Evolutionary conservation across 2,329 filamentous ascomycete species (phyloP), one percentile per base, ranked within the genome.

Genomic region (Madurella fahalii): DNA sequence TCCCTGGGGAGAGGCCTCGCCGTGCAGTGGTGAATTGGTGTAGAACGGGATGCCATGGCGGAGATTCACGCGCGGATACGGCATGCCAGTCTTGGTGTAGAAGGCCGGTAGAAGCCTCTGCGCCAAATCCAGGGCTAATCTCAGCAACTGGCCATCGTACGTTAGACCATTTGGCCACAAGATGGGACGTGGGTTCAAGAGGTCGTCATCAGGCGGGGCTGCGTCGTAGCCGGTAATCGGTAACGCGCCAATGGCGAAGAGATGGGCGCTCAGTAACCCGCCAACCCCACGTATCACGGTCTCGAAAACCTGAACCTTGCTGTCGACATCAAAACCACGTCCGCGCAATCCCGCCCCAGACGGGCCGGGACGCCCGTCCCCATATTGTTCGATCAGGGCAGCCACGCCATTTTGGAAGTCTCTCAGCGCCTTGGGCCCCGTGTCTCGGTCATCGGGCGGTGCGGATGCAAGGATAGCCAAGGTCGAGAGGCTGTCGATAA

Each of bases 231-330:
- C 87, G 13, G 78, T 76, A 52, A 97, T 96, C 1, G 94, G 94
- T 53, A 99, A 73, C 54, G 95, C 91, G 34, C 92, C 94, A 18
- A 91, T 79, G 12, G 94, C 93, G 69, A 99, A 99, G 41, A 96
- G 75, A 73, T 99, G 94, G 2, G 93, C 91, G 66, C 92, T 96
- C 61, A 99, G 74, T 53, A 99, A 76, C 0, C 94, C 94, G 13
- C 94, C 94, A 44, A 95, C 82, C 15, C 93, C 94, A 55, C 94
- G 82, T 63, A 99, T 99, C 37, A 96, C 93, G 0, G 93, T 97
- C 75, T 99, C 94, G 67, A 99, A 99, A 40, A 99, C 90, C 73
- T 99, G 93, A 2, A 99, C 94, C 72, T 97, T 99, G 74, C 92
- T 96, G 71, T 99, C 93, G 40, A 96, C 77, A 70, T 99, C 90